phyloP scores from a whole-genome alignment of 2,329 filamentous ascomycete species.

The Zasmidium cellare region DNA sequence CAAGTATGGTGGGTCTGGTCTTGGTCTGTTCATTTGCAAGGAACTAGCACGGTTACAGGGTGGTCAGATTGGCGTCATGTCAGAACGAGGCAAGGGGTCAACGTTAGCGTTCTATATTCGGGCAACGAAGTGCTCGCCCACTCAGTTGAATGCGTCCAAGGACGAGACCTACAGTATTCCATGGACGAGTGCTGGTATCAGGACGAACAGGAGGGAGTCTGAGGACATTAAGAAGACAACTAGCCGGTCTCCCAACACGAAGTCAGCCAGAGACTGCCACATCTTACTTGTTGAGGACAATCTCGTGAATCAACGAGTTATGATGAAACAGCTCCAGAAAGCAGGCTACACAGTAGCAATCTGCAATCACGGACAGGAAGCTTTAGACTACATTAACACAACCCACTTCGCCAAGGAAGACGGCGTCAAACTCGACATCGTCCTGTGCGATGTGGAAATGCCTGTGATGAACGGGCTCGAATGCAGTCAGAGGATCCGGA shows the following conservation, averaged over 20 bases:
- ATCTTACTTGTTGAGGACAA: conserved; percentile 41
- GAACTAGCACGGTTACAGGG: conserved; percentile 68
- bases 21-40: conserved; percentile 69
- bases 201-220: no score
- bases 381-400: conserved; percentile 22
- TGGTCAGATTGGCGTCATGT: conserved; percentile 66
- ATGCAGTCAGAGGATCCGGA: conserved; percentile 22
- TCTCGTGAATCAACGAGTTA: conserved; percentile 29
- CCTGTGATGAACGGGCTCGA: conserved; percentile 31
- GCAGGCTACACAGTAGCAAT: conserved; percentile 25
- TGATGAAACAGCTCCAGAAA: conserved; percentile 23
- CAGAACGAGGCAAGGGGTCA: conserved; percentile 58
- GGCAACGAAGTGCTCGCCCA: conserved; percentile 54
- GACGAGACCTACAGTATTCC: conserved; percentile 48
- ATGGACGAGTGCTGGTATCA: no score
- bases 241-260: neutral
- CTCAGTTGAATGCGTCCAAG: conserved; percentile 41
- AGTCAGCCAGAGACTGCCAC: conserved; percentile 47
- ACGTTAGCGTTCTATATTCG: conserved; percentile 68
- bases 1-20: conserved; percentile 68
- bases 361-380: conserved; percentile 30
- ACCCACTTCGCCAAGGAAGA: conserved; percentile 12
- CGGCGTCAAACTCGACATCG: conserved; percentile 16
- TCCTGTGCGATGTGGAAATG: conserved; percentile 34
- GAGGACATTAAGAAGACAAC: no score